phyloP scores from a whole-genome alignment of 148 eudicot genomes.

The Agrostemma githago region DNA sequence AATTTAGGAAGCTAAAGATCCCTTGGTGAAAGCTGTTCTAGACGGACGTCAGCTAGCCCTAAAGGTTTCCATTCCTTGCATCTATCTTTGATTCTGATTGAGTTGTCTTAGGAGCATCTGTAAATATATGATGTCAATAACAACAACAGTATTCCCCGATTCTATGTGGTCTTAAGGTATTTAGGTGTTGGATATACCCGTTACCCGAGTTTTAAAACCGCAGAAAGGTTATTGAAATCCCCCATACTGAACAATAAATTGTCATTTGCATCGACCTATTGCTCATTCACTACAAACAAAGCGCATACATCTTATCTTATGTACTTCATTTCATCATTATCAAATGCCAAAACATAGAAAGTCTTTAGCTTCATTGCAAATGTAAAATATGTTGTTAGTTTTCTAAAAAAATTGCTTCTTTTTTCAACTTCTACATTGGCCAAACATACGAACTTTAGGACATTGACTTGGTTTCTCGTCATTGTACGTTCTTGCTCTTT shows the following conservation, averaged over 20 bases:
- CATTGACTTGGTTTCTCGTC: not conserved
- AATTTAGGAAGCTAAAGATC: conserved; percentile 94
- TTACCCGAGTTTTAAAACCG: not conserved
- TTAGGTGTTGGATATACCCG: not conserved
- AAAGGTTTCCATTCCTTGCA: conserved; percentile 45
- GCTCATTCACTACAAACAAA: not conserved
- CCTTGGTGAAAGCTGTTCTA: conserved; percentile 88
- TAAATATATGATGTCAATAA: not conserved
- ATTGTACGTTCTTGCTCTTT: not conserved
- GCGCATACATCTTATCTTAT: not conserved
- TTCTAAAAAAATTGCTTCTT: not conserved
- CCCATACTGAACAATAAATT: not conserved
- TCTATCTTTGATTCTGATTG: conserved; percentile 9
- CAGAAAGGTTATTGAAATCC: not conserved
- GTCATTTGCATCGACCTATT: not conserved
- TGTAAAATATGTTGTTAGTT: not conserved
- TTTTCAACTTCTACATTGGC: not conserved
- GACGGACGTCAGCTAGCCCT: conserved; percentile 99
- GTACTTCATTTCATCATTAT: not conserved
- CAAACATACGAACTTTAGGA: not conserved
- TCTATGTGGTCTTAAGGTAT: not conserved
- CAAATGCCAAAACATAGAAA: not conserved
- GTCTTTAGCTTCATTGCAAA: not conserved
- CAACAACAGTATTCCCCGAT: not conserved
- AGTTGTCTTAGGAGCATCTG: not conserved